These are phyloP conservation scores for Pythium periplocum DNA, from an alignment of 352 stramenopile species.

Conservation along the genomic window DNA sequence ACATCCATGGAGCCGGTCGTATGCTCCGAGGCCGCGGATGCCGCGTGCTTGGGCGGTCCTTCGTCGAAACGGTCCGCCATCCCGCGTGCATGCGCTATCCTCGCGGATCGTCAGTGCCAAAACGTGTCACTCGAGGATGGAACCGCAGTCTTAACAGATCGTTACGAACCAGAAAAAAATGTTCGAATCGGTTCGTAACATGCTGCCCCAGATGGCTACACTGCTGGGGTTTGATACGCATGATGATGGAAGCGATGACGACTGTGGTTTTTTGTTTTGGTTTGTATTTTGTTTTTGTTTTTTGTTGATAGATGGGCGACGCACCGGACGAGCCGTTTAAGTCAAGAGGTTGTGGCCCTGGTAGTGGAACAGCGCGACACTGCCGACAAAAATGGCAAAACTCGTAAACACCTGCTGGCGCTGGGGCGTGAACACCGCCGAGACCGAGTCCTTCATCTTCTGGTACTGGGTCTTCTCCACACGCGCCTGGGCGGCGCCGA, in stretches of 20 bases:
- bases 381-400: slow-evolving; percentile 71
- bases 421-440: slow-evolving; percentile 62
- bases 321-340: slow-evolving; percentile 17
- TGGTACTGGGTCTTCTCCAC: slow-evolving; percentile 57
- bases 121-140: no score
- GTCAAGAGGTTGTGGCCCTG: slow-evolving; percentile 80
- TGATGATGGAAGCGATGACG: background rate
- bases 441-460: slow-evolving; percentile 53
- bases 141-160: no score
- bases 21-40: no score
- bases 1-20: no score
- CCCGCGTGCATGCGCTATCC: no score
- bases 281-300: slow-evolving; percentile 5
- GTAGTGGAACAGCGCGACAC: slow-evolving; percentile 72
- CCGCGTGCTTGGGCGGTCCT: no score
- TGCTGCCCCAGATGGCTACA: no score
- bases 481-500: slow-evolving; percentile 30
- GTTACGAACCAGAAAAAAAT: no score
- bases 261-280: slow-evolving; percentile 3
- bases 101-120: no score
- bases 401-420: slow-evolving; percentile 69
- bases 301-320: background rate
- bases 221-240: no score
- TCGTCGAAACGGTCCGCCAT: no score
- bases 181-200: no score